phyloP scores from a whole-genome alignment of 768 basidiomycete species.

The Cubamyces sp. region DNA sequence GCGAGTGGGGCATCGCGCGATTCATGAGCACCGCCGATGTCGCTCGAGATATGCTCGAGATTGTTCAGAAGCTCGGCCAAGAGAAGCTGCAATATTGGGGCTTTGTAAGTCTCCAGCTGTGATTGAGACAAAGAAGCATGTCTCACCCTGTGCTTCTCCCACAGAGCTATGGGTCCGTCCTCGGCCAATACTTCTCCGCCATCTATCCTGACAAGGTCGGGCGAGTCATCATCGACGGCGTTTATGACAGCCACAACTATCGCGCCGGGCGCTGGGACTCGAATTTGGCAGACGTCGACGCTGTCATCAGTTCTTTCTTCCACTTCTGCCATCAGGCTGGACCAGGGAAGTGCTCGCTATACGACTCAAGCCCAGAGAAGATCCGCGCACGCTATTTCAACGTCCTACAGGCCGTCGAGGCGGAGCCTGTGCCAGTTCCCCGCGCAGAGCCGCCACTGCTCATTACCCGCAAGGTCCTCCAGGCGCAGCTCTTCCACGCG shows the following conservation, averaged over 20 bases:
- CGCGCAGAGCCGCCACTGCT: constrained; percentile 12
- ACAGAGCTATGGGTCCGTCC: constrained; percentile 27
- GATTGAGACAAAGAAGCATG: neutral
- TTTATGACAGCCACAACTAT: constrained; percentile 33
- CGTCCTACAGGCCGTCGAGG: constrained; percentile 9
- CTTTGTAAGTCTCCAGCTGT: constrained; percentile 20
- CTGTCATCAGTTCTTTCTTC: constrained; percentile 24
- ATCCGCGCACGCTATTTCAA: constrained; percentile 28
- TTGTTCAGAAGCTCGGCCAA: constrained; percentile 32
- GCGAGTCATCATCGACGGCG: constrained; percentile 38
- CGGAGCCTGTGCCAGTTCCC: constrained; percentile 5
- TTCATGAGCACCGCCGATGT: constrained; percentile 36
- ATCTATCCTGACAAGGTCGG: constrained; percentile 40
- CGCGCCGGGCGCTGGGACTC: constrained; percentile 26
- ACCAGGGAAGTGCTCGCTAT: constrained; percentile 30
- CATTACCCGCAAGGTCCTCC: constrained; percentile 19
- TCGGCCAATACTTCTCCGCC: constrained; percentile 35
- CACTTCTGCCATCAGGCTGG: constrained; percentile 32
- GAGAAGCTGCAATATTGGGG: constrained; percentile 39
- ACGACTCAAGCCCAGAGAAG: constrained; percentile 26
- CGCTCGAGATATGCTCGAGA: constrained; percentile 38
- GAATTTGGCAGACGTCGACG: constrained; percentile 32
- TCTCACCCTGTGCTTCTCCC: neutral
- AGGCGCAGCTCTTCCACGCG: constrained; percentile 5
- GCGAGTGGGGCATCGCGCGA: constrained; percentile 26